Evolutionary conservation across 495 filamentous ascomycete species (phyloP), one percentile per base, ranked within the genome.

Genomic region (Trichoderma gamsii): DNA sequence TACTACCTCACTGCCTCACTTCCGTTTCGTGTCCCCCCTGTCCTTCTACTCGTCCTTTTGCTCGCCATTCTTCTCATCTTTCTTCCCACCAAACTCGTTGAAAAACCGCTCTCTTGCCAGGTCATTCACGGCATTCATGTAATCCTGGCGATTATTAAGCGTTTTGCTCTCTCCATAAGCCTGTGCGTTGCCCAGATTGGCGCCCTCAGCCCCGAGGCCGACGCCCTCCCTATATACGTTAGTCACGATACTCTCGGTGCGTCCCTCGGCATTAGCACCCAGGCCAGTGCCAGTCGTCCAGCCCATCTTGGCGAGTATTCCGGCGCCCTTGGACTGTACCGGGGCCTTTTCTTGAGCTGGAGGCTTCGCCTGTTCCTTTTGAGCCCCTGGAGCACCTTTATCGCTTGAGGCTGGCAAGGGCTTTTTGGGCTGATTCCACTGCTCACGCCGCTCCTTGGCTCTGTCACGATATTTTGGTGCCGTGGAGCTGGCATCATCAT

Each of bases 251-350:
- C 91, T 89, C 21, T 88, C 88, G 0, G 87, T 91, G 64, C 88
- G 85, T 3, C 93, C 93, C 1, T 88, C 87, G 0, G 92, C 90
- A 71, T 89, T 85, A 3, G 89, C 91, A 56, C 93, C 93, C 23
- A 97, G 80, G 1, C 93, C 93, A 67, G 87, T 83, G 0, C 93
- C 93, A 3, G 86, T 85, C 15, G 83, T 88, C 91, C 91, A 97
- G 18, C 93, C 93, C 91, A 97, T 96, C 79, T 96, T 97, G 64
- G 89, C 88, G 8, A 97, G 84, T 41, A 97, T 79, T 0, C 89
- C 87, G 7, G 91, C 90, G 29, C 93, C 93, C 79, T 93, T 97
- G n/a, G 91, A 93, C 67, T 41, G 51, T 15, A n/a, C 16, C 15
- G 59, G 59, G 9, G 66, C 32, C 16, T 79, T 74, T 23, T 78